These are phyloP conservation scores for Agrostemma githago DNA, from an alignment of 148 eudicot genomes.

Conservation along the genomic window DNA sequence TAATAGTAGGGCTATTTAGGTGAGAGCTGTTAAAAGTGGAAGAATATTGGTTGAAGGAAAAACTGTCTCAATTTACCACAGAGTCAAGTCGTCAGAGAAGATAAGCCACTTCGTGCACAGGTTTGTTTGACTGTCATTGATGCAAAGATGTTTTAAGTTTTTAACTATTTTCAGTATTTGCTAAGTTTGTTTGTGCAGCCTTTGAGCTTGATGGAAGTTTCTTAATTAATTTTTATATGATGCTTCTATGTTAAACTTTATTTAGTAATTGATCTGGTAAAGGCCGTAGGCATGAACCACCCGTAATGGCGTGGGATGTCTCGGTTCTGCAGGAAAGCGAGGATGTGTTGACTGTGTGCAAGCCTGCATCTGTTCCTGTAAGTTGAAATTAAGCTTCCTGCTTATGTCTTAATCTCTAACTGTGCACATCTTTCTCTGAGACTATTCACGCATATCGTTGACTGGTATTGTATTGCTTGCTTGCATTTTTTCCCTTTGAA, in stretches of 20 bases:
- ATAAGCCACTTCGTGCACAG: slow-evolving; percentile 97
- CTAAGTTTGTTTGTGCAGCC: neutral
- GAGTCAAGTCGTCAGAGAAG: slow-evolving; percentile 75
- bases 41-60: slow-evolving; percentile 95
- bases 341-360: slow-evolving; percentile 81
- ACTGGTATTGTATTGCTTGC: neutral
- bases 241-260: slow-evolving; percentile 6
- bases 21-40: slow-evolving; percentile 81
- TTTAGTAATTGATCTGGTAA: slow-evolving; percentile 29
- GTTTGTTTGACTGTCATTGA: slow-evolving; percentile 25
- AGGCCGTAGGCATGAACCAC: slow-evolving; percentile 96
- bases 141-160: neutral
- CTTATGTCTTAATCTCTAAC: neutral
- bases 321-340: slow-evolving; percentile 64
- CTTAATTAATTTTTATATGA: neutral
- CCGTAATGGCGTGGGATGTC: slow-evolving; percentile 82
- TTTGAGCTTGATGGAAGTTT: neutral
- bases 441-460: neutral
- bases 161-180: neutral
- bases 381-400: slow-evolving; percentile 26
- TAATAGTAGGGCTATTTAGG: slow-evolving; percentile 40
- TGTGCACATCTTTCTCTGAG: neutral
- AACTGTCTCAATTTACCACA: slow-evolving; percentile 55
- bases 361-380: slow-evolving; percentile 94
- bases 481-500: neutral